A percentile compares a stretch with the other conserved stretches of the same genome.
phyloP scores from a whole-genome alignment of 169 alveolate genomes.

The Babesia microti region DNA sequence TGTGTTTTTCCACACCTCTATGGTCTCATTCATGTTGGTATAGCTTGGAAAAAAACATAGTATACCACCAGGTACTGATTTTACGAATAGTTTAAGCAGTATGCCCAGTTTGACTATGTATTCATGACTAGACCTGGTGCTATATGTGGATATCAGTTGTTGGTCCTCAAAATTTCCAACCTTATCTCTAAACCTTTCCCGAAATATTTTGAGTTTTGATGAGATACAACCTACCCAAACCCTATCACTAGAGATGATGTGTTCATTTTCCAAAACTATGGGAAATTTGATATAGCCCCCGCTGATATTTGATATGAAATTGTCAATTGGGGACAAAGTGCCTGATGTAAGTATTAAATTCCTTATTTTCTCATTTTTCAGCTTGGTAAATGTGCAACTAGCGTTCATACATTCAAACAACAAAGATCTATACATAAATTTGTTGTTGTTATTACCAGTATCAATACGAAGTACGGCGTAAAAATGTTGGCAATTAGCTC shows the following conservation, averaged over 20 bases:
- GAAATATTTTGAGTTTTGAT: conserved; percentile 26
- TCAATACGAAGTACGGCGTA: too few relatives aligned
- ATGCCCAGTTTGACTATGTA: conserved; percentile 68
- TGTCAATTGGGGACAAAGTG: conserved; percentile 82
- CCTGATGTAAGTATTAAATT: conserved; percentile 87
- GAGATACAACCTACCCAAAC: conserved; percentile 67
- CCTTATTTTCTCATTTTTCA: conserved; percentile 57
- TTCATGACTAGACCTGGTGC: conserved; percentile 61
- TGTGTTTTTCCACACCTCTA: conserved; percentile 60
- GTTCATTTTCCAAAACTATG: conserved; percentile 78
- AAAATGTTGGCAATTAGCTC: too few relatives aligned
- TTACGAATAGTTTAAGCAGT: conserved; percentile 55
- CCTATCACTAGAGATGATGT: conserved; percentile 74
- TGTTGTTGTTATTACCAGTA: too few relatives aligned
- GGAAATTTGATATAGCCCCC: conserved; percentile 71
- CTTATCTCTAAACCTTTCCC: conserved; percentile 32
- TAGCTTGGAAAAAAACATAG: conserved; percentile 75
- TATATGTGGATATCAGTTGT: conserved; percentile 60
- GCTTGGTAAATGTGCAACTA: conserved; percentile 28
- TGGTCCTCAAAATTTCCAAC: conserved; percentile 40
- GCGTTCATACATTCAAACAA: conserved; percentile 39
- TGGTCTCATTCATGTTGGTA: conserved; percentile 61
- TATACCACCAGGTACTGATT: conserved; percentile 73
- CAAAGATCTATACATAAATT: too few relatives aligned
- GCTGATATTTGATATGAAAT: conserved; percentile 75